Base-by-base conservation (phyloP, 2,329 filamentous ascomycete species). In the Hymenoscyphus albidus region DNA sequence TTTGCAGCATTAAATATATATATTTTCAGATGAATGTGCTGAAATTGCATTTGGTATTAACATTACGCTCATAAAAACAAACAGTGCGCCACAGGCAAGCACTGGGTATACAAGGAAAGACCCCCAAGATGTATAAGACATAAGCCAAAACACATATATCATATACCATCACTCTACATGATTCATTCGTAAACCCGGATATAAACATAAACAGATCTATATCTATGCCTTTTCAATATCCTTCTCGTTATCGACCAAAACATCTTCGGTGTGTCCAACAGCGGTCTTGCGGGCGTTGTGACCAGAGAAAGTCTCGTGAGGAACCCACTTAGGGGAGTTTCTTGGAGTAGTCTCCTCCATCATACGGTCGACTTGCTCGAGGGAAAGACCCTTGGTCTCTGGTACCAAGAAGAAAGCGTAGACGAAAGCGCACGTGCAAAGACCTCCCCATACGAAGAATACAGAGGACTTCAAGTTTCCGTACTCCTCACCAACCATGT, bases 371-470 rank as follows among this genome's bases (percentile, higher is more conserved):
- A 96, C 88, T 77, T 95, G 85, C 77, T 96, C 91, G 35, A 95
- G 85, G 0, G 85, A 87, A 12, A 93, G 83, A n/a, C 90, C 90
- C 82, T 95, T 96, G 66, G 92, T 96, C 81, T 95, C 92, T 73
- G 93, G 93, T 73, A 96, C 86, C 77, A 87, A 85, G 76, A 89
- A 88, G 75, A 85, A 90, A 22, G 90, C 88, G 74, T 91, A 91
- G 16, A 86, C 78, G 67, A 91, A 88, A 75, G 86, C 88, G 65
- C 88, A 68, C 74, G 89, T 86, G 78, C 88, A 92, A 70, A 85
- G 83, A 82, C 31, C 78, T 85, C 67, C 88, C 89, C 89, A 92
- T 74, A 92, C 81, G 78, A 91, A 92, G 81, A 92, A 91, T 73
- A 91, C 88, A 77, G 89, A 90, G 69, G 84, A 83, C 72, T 87